Evolutionary conservation across 1,139 yeast species (phyloP).

Genomic region (Hyphopichia burtonii): DNA sequence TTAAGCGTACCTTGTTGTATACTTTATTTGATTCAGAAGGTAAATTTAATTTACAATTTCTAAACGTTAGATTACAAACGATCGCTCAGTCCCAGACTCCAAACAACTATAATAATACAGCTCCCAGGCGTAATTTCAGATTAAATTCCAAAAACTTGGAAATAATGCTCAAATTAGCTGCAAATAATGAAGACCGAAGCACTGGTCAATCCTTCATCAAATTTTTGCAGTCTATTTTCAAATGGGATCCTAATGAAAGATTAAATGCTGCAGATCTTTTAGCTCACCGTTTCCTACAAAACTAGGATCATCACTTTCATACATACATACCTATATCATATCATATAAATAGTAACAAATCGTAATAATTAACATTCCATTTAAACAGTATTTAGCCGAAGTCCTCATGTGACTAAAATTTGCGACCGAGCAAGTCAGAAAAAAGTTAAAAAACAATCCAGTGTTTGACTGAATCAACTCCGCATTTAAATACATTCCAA

Average conservation of each 20-base stretch:
- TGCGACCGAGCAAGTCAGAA: too few species aligned
- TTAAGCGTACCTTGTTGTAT: slow-evolving; percentile 32
- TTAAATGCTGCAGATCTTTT: slow-evolving; percentile 44
- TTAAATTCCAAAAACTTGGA: slow-evolving; percentile 38
- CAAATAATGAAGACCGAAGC: slow-evolving; percentile 23
- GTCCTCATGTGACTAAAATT: too few species aligned
- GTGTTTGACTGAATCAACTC: too few species aligned
- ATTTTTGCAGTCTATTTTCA: slow-evolving; percentile 42
- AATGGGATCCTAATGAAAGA: slow-evolving; percentile 57
- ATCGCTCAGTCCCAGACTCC: slow-evolving; percentile 21
- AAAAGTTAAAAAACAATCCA: too few species aligned
- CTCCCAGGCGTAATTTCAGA: slow-evolving; percentile 26
- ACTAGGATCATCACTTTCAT: too few species aligned
- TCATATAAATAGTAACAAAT: too few species aligned
- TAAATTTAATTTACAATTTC: slow-evolving; percentile 28
- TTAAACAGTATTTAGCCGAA: too few species aligned
- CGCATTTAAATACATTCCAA: too few species aligned
- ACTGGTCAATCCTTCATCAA: slow-evolving; percentile 17
- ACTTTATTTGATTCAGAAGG: slow-evolving; percentile 44
- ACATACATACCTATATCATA: background rate
- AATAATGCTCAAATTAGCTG: slow-evolving; percentile 35
- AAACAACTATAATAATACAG: slow-evolving; percentile 10
- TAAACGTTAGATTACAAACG: slow-evolving; percentile 22
- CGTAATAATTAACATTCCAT: too few species aligned
- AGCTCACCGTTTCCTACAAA: slow-evolving; percentile 25